Evolutionary conservation across 2,329 filamentous ascomycete species (phyloP), one percentile per base, ranked within the genome.

Genomic region (Colletotrichum chrysophilum): DNA sequence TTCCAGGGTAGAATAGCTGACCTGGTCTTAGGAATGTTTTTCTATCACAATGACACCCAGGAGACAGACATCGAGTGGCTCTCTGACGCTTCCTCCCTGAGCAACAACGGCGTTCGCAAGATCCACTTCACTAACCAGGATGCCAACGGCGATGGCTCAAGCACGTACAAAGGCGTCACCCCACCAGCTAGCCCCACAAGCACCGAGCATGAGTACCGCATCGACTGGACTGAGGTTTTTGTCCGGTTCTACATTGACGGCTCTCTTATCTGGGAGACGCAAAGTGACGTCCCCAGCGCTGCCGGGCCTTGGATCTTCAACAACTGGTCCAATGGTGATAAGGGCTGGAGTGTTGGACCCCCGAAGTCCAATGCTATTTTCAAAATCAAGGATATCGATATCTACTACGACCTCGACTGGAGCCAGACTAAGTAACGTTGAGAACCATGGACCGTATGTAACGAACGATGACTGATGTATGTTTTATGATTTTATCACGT

Each of bases 41-140:
- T 80, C 24, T 82, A 81, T 69, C n/a, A 77, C 4, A 72, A 69
- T 0, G 77, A 82, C 43, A 78, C 58, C 9, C 81, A 82, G 16
- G 81, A 82, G 52, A 78, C 77, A 0, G 81, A 82, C 13, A 82
- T 82, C 16, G 81, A 82, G 66, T 82, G 81, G 81, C 79, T 82
- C 14, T 82, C 81, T 1, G 80, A 82, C 7, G 65, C 77, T 14
- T 72, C 78, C 0, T 81, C 79, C 1, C 12, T 75, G 26, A 81
- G 80, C 36, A 81, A 82, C 28, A 26, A 13, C 2, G 81, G 81
- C 4, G 66, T 70, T 13, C 77, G 78, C n/a, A 70, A 77, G 7
- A 55, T 82, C 18, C 81, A 79, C 79, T 67, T 81, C 48, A 82
- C 80, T 4, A 82, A 82, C 76, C 81, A 82, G 32, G 81, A 81